Evolutionary conservation across 345 rosid genomes (phyloP), one percentile per base, ranked within the genome.

Genomic region (Hypericum androsaemum): DNA sequence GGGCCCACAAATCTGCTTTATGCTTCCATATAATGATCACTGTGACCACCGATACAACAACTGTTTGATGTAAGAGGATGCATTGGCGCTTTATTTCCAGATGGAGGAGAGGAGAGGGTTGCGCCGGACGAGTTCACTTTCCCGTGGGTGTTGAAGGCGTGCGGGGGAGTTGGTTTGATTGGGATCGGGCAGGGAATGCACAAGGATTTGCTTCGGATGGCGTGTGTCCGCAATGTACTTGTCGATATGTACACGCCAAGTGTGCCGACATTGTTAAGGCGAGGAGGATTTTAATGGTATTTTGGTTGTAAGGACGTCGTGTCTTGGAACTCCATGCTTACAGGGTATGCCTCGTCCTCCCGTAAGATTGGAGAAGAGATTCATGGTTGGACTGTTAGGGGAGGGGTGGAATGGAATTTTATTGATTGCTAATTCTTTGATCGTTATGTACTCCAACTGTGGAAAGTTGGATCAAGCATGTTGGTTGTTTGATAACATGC

Each of bases 161-260:
- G 94, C 46, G 81, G 75, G n/a, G 88, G 97, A 48, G 70, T 89
- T n/a, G 84, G 95, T 32, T 63, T 73, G 28, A 62, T 89, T 61
- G 81, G 60, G 43, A 61, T 86, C 32, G 95, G 94, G 7, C 79
- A 82, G 67, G 86, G 81, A 0, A 80, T 89, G 52, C 97, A 86
- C 53, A 77, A 89, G 65, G 77, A 80, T 63, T 59, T 83, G 47
- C 75, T 86, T 43, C 79, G 89, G 16, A 59, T 62, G 46, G 97
- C 95, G 11, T 86, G 78, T 5, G 84, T 80, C 52, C 77, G 77
- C n/a, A 83, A 82, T 68, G 77, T 95, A 36, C 95, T 89, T 62
- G 84, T 83, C 5, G 84, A 80, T 66, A 82, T 86, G 97, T 89
- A 89, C n/a, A n/a, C 53, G 82, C 97, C 3, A 89, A 89, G 66